Conservation (phyloP, 768 basidiomycete genomes). For the Leccinum arenicola region DNA sequence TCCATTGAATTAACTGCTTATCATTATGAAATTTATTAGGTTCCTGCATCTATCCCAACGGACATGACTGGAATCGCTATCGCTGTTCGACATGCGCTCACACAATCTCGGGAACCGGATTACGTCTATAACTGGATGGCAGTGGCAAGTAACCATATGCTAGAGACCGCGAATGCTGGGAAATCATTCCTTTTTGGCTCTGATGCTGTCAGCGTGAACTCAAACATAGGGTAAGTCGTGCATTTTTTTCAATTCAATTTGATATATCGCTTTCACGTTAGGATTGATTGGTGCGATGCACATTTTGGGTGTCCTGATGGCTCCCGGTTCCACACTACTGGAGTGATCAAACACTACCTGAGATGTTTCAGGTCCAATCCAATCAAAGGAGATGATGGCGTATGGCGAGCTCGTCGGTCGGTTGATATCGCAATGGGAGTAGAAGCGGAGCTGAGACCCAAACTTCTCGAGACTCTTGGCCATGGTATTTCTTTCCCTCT, state of each 20-base stretch:
- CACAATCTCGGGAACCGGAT: constrained; percentile 10
- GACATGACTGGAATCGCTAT: constrained; percentile 19
- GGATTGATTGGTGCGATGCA: constrained; percentile 22
- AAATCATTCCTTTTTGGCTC: constrained; percentile 14
- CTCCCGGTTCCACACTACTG: constrained; percentile 16
- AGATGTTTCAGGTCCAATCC: constrained; percentile 27
- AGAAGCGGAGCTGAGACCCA: constrained; percentile 18
- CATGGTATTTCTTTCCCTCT: constrained; percentile 8
- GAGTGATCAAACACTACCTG: constrained; percentile 18
- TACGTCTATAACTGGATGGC: constrained; percentile 19
- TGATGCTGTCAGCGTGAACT: constrained; percentile 19
- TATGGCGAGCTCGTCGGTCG: constrained; percentile 15
- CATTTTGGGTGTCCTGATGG: constrained; percentile 22
- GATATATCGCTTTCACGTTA: background rate
- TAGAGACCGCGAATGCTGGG: constrained; percentile 16
- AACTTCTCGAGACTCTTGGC: constrained; percentile 15
- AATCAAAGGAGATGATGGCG: constrained; percentile 17
- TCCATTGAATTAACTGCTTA: background rate
- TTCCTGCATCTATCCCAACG: constrained; percentile 13
- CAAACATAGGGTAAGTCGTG: constrained; percentile 19
- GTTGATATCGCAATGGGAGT: constrained; percentile 26
- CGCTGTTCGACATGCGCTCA: constrained; percentile 16
- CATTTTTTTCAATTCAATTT: background rate
- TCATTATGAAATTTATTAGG: background rate
- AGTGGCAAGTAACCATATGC: constrained; percentile 20